phyloP scores from a whole-genome alignment of 2,329 filamentous ascomycete species.

The Alternaria sp. region DNA sequence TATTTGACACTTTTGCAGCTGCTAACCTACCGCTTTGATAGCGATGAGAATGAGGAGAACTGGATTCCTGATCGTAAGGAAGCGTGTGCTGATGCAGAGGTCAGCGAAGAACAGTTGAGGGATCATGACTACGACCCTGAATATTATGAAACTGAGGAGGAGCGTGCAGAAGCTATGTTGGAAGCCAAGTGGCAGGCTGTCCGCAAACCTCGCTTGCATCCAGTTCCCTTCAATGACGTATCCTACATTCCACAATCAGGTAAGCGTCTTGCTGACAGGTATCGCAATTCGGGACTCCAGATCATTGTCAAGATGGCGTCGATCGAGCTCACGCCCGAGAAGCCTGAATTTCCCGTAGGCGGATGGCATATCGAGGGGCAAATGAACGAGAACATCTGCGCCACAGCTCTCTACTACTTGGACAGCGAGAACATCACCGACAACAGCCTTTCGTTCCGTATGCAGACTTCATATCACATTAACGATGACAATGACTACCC shows the following conservation, averaged over 20 bases:
- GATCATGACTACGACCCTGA: background rate
- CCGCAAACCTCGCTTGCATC: slow-evolving; percentile 26
- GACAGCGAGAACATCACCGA: slow-evolving; percentile 67
- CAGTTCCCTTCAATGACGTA: slow-evolving; percentile 20
- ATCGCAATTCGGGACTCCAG: slow-evolving; percentile 55
- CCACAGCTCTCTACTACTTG: slow-evolving; percentile 70
- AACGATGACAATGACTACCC: slow-evolving; percentile 6
- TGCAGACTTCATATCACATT: slow-evolving; percentile 21
- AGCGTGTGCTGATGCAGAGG: slow-evolving; percentile 2
- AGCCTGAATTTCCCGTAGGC: slow-evolving; percentile 63
- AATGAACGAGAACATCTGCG: slow-evolving; percentile 70
- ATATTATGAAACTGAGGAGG: background rate
- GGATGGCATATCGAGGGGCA: slow-evolving; percentile 61
- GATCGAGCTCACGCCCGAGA: slow-evolving; percentile 66
- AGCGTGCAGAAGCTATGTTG: background rate
- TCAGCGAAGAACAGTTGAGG: slow-evolving; percentile 4
- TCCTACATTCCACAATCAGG: slow-evolving; percentile 22
- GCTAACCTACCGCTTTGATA: background rate
- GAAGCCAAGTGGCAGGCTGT: slow-evolving; percentile 25
- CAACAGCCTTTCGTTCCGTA: slow-evolving; percentile 31
- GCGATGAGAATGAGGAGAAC: slow-evolving; percentile 23
- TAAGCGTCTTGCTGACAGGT: slow-evolving; percentile 23
- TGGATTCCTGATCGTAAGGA: slow-evolving; percentile 24
- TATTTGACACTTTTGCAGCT: background rate
- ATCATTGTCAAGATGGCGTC: slow-evolving; percentile 70